Base-by-base conservation (phyloP, 2,329 filamentous ascomycete genomes). In the Escovopsis sp. region DNA sequence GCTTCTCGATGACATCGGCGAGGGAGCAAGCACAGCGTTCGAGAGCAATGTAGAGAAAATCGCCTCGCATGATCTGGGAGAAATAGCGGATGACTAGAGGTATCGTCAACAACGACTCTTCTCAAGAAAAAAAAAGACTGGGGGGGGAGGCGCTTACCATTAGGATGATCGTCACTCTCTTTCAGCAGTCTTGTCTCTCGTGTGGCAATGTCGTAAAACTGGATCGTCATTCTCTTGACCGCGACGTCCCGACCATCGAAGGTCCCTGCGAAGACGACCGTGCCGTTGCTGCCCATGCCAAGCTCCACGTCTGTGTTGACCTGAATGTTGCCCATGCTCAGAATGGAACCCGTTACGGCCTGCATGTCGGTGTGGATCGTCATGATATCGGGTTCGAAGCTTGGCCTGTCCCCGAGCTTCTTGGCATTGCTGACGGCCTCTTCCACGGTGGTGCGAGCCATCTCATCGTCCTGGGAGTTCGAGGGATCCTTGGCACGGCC, bases 31-130 rank as follows among this genome's bases (percentile, higher is more conserved):
- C 86, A 55, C 91, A 98, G 6, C 94, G 75, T 61, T 98, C 91
- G 19, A 98, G 67, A 0, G 89, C 91, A 54, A 98, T 98, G 60
- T 98, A 98, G 33, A 96, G 72, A 61, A 98, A 98, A 15, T 85
- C 84, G 33, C 84, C 77, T 10, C 86, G 85, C 53, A 84, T 80
- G 53, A 94, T 85, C 53, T 94, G 88, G 39, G 88, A 87, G 55
- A 86, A 95, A 58, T 98, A 98, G 34, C 89, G 85, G 49, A 98
- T 94, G 36, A 98, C 89, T 79, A 40, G n/a, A 34, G 26, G 32
- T 4, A 32, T 8, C 6, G 12, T n/a, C 23, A 39, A 11, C 11
- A 39, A 23, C 23, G 23, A 23, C 23, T 23, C 11, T 6, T 11
- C 3, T 4, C 26, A 26, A 33, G 19, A 37, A 40, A 19, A 28